Evolutionary conservation across 805 yeast species (phyloP).

Genomic region (Jamesozyma spencerorum): DNA sequence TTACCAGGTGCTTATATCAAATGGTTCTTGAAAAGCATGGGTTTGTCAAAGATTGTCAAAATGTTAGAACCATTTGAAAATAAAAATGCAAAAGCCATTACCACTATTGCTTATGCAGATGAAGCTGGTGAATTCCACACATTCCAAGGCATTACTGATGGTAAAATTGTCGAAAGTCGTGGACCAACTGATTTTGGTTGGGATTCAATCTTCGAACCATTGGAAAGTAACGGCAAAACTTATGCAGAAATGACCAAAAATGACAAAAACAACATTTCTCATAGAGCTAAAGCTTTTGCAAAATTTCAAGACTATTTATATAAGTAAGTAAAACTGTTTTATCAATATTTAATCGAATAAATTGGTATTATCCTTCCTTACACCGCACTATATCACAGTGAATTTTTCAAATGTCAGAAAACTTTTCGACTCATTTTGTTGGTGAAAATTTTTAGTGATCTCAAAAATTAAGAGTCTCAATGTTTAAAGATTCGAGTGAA

Average conservation of each 20-base stretch:
- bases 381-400: too few relatives aligned
- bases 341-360: background rate
- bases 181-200: slow-evolving; percentile 87
- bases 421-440: background rate
- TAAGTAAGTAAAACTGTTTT: background rate
- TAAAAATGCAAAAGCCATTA: slow-evolving; percentile 77
- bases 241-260: slow-evolving; percentile 84
- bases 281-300: slow-evolving; percentile 74
- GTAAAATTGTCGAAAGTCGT: slow-evolving; percentile 64
- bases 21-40: slow-evolving; percentile 78
- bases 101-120: slow-evolving; percentile 86
- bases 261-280: slow-evolving; percentile 74
- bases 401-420: too few relatives aligned
- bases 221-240: slow-evolving; percentile 47
- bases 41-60: slow-evolving; percentile 66
- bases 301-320: slow-evolving; percentile 52
- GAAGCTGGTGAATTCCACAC: slow-evolving; percentile 72
- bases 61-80: slow-evolving; percentile 75
- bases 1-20: slow-evolving; percentile 94
- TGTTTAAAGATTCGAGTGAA: background rate
- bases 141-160: slow-evolving; percentile 80
- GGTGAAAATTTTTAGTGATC: slow-evolving; percentile 1
- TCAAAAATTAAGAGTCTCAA: background rate
- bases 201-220: slow-evolving; percentile 85
- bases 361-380: slow-evolving; percentile 3